Evolutionary conservation across 805 yeast species (phyloP), one percentile per base, ranked within the genome.

Genomic region (Wickerhamiella brachini): DNA sequence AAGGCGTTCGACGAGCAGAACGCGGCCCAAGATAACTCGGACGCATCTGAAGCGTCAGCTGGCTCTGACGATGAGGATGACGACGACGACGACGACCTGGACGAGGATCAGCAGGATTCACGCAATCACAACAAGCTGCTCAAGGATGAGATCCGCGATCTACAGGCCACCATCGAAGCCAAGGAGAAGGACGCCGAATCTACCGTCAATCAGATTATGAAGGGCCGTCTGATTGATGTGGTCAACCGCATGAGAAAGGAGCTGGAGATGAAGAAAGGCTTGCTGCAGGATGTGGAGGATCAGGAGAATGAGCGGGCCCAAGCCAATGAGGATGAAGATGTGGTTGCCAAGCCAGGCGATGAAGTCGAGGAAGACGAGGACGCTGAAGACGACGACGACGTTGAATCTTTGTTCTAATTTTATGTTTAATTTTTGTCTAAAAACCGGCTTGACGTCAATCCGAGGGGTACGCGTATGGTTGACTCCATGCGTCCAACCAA

Each of bases 81-180:
- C 1, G 78, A 70, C 7, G 80, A 74, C 7, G 78, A 72, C 1
- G 76, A 69, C 3, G 76, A 69, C 34, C 76, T 71, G 45, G 79
- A 77, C 50, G 76, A 74, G 49, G 78, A 76, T 51, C 75, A 74
- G 48, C 73, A 71, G 51, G 81, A 68, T 66, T 71, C 64, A 60
- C 69, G 67, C 50, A 82, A 80, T 58, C 85, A 85, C 64, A 73
- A 74, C 57, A 88, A 85, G 60, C 73, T 87, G 57, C 70, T 93
- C 51, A 79, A 78, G 54, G 97, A 90, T 66, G 97, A 89, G 65
- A 81, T 93, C 52, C 68, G 73, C 6, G 98, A 93, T 61, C 72
- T 93, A 54, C 88, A 85, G 62, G 60, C 74, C 15, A 88, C 90
- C 0, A 82, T 93, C 49, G 78, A 75, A 50, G 82, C 81, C 59